phyloP scores from a whole-genome alignment of 2,329 filamentous ascomycete genomes.

The Xylaria sp. region DNA sequence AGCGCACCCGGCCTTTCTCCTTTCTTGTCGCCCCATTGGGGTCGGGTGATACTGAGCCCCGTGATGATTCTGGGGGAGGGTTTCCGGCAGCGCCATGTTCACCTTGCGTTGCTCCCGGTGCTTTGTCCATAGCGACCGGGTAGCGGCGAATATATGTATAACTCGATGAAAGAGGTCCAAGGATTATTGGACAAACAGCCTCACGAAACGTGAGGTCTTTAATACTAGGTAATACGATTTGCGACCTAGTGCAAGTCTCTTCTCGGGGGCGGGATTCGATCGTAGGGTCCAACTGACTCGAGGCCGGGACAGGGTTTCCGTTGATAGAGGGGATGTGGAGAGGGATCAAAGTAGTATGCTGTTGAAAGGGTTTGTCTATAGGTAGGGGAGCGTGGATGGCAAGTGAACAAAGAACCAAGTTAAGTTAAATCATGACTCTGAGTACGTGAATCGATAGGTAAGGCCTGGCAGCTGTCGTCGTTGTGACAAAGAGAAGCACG shows the following conservation, averaged over 20 bases:
- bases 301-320: neutral
- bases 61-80: conserved; percentile 20
- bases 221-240: neutral
- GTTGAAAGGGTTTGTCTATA: neutral
- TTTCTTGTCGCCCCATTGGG: conserved; percentile 34
- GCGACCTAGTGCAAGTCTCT: neutral
- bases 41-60: conserved; percentile 22
- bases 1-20: conserved; percentile 52
- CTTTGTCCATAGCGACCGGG: conserved; percentile 23
- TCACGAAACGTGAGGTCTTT: conserved; percentile 9
- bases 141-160: conserved; percentile 1
- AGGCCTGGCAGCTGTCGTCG: neutral
- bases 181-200: conserved; percentile 2
- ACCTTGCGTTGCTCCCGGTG: conserved; percentile 19
- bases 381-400: neutral
- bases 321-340: neutral
- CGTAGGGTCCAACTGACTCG: neutral
- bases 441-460: conserved; percentile 15
- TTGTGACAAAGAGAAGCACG: neutral
- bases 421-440: neutral
- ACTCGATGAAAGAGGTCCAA: neutral
- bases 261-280: neutral
- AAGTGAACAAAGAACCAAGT: neutral
- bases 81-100: conserved; percentile 20
- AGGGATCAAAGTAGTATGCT: neutral